Evolutionary conservation across 345 rosid genomes (phyloP).

Genomic region (Boechera divaricarpa): DNA sequence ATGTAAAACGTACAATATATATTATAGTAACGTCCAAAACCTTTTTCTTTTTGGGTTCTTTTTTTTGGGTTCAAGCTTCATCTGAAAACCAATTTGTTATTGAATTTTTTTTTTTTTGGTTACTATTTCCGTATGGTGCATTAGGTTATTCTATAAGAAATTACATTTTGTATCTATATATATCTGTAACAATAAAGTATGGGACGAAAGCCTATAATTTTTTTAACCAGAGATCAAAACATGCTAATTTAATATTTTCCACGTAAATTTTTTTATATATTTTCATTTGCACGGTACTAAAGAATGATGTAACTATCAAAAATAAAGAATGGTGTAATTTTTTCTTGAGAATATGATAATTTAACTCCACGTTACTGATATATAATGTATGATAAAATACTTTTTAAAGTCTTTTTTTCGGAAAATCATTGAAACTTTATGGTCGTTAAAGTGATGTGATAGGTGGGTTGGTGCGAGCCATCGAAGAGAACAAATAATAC

Average conservation of each 20-base stretch:
- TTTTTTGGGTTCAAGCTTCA: slow-evolving; percentile 15
- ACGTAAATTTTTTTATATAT: not conserved
- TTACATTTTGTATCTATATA: no score
- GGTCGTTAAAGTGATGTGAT: slow-evolving; percentile 33
- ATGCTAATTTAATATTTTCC: not conserved
- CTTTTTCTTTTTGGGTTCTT: not conserved
- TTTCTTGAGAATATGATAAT: slow-evolving; percentile 1
- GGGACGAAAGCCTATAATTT: not conserved
- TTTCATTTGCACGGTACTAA: not conserved
- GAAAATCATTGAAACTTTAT: slow-evolving; percentile 33
- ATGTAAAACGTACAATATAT: slow-evolving; percentile 24
- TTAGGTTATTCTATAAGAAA: no score
- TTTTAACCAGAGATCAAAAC: not conserved
- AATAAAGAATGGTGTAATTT: not conserved
- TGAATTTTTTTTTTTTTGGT: not conserved
- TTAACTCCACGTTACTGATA: not conserved
- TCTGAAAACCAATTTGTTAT: not conserved
- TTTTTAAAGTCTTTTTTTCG: not conserved
- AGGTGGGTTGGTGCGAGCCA: slow-evolving; percentile 43
- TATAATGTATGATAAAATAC: not conserved
- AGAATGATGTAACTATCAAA: not conserved
- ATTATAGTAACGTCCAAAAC: not conserved
- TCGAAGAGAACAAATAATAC: not conserved
- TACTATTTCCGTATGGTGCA: slow-evolving; percentile 1
- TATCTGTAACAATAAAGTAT: not conserved